A percentile compares a stretch with the other conserved stretches of the same genome.
Evolutionary conservation across 352 stramenopile genomes (phyloP).

Genomic region (Globisporangium emineosum): DNA sequence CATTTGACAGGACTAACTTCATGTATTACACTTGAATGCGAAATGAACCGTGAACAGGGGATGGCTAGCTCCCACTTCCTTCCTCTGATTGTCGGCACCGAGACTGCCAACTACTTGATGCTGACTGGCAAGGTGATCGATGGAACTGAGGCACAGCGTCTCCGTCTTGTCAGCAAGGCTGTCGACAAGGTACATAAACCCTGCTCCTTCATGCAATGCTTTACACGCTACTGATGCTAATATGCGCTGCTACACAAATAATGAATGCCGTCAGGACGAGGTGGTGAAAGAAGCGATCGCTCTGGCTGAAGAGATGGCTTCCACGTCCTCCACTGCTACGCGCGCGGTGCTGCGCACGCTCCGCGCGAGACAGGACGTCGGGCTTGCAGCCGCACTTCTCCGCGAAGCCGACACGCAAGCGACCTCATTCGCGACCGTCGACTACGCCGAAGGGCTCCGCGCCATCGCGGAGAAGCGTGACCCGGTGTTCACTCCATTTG

Average conservation of each 20-base stretch:
- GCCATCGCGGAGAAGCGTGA: slow-evolving; percentile 64
- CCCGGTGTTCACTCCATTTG: slow-evolving; percentile 50
- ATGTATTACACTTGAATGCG: neutral
- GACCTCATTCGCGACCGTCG: slow-evolving; percentile 69
- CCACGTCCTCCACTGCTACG: slow-evolving; percentile 62
- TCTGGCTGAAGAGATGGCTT: slow-evolving; percentile 59
- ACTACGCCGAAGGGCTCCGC: slow-evolving; percentile 80
- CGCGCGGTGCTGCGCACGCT: slow-evolving; percentile 64
- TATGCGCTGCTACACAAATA: too few species aligned
- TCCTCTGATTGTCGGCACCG: slow-evolving; percentile 49
- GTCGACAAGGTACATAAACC: slow-evolving; percentile 24
- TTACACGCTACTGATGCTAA: neutral
- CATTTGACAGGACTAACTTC: neutral
- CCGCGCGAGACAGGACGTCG: slow-evolving; percentile 59
- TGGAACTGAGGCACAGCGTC: slow-evolving; percentile 47
- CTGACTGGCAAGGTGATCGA: slow-evolving; percentile 73
- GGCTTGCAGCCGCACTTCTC: slow-evolving; percentile 59
- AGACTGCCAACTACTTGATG: slow-evolving; percentile 71
- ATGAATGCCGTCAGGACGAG: slow-evolving; percentile 19
- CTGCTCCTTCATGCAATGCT: neutral
- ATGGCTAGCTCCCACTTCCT: slow-evolving; percentile 87
- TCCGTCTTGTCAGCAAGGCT: slow-evolving; percentile 52
- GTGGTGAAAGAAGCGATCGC: slow-evolving; percentile 47
- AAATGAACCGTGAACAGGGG: slow-evolving; percentile 27
- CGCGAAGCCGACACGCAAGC: slow-evolving; percentile 77